Base-by-base conservation (phyloP, 1,284 basidiomycete genomes). In the Ganoderma leucocontextum region DNA sequence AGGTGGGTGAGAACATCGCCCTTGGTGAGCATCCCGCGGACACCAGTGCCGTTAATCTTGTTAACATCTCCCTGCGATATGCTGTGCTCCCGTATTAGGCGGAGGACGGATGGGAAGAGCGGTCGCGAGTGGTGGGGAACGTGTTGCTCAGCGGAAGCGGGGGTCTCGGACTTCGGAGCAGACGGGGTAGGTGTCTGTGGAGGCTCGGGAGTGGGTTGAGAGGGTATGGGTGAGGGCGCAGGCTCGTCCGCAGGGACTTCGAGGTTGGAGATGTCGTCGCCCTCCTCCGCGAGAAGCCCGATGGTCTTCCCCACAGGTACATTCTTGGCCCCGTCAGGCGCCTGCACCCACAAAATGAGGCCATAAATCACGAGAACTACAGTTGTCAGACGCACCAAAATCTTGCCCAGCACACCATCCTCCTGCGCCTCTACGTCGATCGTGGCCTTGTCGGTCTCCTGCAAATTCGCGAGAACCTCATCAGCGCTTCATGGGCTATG, bases 401-500 rank as follows among this genome's bases (percentile, higher is more conserved):
- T 98, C 84, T 96, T 98, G 57, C 94, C 97, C 78, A 99, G 81
- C 17, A 98, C 82, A 73, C 97, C 97, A 75, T 99, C 97, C 53
- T 99, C 97, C 80, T 96, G 96, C 6, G 97, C 96, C 82, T 99
- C 97, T n/a, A 99, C 97, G 77, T 99, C 97, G 77, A 99, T 98
- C 1, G 96, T 98, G 15, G 97, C 97, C 84, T 99, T 99, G 88
- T 99, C 97, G 47, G 97, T 99, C 87, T 99, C 97, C 96, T 98
- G 78, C 41, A 66, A 61, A 38, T 42, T 44, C 15, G 57, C 35
- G 5, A 71, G 63, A 59, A 53, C 57, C 42, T 57, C 52, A 29
- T 66, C 15, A 65, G 64, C 47, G 39, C 60, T 19, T 35, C 42
- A 7, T 69, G 57, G 19, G 6, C 15, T 22, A 53, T 42, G 53